phyloP scores from a whole-genome alignment of 768 basidiomycete genomes.

The Tricholoma matsutake region DNA sequence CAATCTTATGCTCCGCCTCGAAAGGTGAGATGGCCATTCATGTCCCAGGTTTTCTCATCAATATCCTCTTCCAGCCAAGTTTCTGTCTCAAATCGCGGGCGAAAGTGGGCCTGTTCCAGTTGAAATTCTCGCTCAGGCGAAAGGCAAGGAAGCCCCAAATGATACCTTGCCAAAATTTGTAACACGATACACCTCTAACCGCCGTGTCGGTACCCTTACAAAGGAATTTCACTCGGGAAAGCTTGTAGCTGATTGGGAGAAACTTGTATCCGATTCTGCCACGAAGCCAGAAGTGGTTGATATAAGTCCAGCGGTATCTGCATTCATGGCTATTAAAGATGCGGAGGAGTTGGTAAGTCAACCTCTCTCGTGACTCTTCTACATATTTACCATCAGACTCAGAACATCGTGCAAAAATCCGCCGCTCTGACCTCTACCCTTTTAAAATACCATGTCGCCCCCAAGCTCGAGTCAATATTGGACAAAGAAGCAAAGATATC shows the following conservation, averaged over 20 bases:
- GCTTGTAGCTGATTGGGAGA: conserved; percentile 83
- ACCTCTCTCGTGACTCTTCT: neutral
- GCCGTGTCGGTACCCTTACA: conserved; percentile 67
- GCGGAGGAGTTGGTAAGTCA: conserved; percentile 83
- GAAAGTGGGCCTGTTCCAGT: conserved; percentile 56
- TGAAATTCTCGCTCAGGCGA: conserved; percentile 75
- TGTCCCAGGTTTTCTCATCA: conserved; percentile 1
- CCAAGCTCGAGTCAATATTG: conserved; percentile 85
- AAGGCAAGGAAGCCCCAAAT: conserved; percentile 72
- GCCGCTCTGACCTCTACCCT: conserved; percentile 81
- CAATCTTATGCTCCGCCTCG: conserved; percentile 80
- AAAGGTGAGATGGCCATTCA: conserved; percentile 56
- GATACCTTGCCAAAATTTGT: conserved; percentile 73
- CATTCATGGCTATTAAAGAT: conserved; percentile 85
- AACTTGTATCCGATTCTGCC: conserved; percentile 48
- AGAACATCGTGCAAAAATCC: conserved; percentile 80
- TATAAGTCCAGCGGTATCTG: conserved; percentile 70
- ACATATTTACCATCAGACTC: conserved; percentile 5
- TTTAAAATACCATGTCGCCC: conserved; percentile 79
- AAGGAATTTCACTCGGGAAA: conserved; percentile 90
- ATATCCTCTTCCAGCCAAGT: conserved; percentile 59
- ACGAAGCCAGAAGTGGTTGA: conserved; percentile 76
- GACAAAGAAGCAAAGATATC: conserved; percentile 90
- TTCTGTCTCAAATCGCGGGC: conserved; percentile 73
- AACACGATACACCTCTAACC: conserved; percentile 54